These are phyloP conservation scores for Fusarium humuli DNA, from an alignment of 2,329 filamentous ascomycete species.

Conservation along the genomic window DNA sequence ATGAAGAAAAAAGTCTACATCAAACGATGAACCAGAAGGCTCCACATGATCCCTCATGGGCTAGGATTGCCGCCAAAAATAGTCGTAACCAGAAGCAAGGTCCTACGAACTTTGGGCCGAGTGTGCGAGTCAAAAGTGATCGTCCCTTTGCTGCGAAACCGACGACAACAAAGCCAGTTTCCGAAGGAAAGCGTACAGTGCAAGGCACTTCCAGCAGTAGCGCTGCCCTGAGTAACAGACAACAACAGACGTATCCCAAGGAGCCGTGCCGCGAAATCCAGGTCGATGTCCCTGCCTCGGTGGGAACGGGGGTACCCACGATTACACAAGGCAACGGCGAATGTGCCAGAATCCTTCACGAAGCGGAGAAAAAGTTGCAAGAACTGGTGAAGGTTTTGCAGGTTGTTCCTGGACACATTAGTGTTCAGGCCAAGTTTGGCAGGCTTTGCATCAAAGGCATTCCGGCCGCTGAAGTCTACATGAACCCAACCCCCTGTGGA, in stretches of 20 bases:
- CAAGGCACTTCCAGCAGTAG: neutral
- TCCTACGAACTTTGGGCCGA: constrained; percentile 15
- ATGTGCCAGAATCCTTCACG: constrained; percentile 13
- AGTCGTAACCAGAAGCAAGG: constrained; percentile 2
- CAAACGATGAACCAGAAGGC: constrained; percentile 44
- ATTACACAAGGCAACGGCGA: neutral
- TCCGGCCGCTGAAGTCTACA: constrained; percentile 31
- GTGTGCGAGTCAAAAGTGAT: constrained; percentile 7
- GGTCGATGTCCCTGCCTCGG: neutral
- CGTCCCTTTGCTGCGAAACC: neutral
- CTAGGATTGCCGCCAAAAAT: constrained; percentile 13
- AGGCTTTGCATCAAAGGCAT: constrained; percentile 46
- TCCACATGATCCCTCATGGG: constrained; percentile 14
- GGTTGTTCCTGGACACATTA: constrained; percentile 42
- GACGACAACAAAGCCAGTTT: neutral
- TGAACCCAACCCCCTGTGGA: constrained; percentile 16
- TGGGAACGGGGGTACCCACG: constrained; percentile 15
- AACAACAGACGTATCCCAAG: neutral
- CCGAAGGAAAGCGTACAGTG: neutral
- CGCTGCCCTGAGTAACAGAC: neutral
- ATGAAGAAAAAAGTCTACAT: constrained; percentile 18
- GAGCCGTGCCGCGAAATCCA: neutral
- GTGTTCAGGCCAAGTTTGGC: constrained; percentile 46
- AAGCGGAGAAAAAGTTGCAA: constrained; percentile 21
- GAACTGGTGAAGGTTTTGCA: constrained; percentile 37